phyloP scores from a whole-genome alignment of 495 filamentous ascomycete species.

The Cladorrhinum samala region DNA sequence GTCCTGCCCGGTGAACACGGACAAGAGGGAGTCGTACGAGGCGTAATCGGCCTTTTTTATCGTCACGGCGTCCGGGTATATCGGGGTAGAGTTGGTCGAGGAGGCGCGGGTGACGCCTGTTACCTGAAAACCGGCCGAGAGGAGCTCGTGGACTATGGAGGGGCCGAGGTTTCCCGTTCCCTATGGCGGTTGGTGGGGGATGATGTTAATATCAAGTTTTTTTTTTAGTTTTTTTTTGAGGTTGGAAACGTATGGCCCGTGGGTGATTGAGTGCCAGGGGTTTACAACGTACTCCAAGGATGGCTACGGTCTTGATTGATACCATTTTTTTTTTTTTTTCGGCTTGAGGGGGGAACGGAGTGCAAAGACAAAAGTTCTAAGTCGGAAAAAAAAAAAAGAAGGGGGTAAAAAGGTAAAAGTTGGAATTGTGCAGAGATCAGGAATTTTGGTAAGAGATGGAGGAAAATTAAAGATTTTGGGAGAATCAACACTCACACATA shows the following conservation, averaged over 20 bases:
- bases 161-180: slow-evolving; percentile 55
- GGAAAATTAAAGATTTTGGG: too few relatives aligned
- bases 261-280: not conserved
- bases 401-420: not conserved
- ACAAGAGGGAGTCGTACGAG: slow-evolving; percentile 45
- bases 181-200: slow-evolving; percentile 23
- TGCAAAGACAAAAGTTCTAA: not conserved
- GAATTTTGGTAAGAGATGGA: too few relatives aligned
- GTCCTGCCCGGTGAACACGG: slow-evolving; percentile 49
- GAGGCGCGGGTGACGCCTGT: slow-evolving; percentile 50
- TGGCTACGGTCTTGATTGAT: slow-evolving; percentile 45
- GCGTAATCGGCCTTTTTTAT: slow-evolving; percentile 49
- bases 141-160: slow-evolving; percentile 48
- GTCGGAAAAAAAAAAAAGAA: not conserved
- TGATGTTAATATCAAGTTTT: too few relatives aligned
- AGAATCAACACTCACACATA: too few relatives aligned
- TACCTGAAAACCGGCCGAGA: slow-evolving; percentile 51
- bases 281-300: slow-evolving; percentile 41
- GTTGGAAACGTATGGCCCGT: not conserved
- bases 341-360: not conserved
- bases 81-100: slow-evolving; percentile 27
- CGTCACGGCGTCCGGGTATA: slow-evolving; percentile 30
- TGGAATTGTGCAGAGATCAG: not conserved
- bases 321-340: slow-evolving; percentile 29
- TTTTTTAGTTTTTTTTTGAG: too few relatives aligned